Evolutionary conservation across 257 asterid genomes (phyloP), one percentile per base, ranked within the genome.

Genomic region (Rehmannia glutinosa): DNA sequence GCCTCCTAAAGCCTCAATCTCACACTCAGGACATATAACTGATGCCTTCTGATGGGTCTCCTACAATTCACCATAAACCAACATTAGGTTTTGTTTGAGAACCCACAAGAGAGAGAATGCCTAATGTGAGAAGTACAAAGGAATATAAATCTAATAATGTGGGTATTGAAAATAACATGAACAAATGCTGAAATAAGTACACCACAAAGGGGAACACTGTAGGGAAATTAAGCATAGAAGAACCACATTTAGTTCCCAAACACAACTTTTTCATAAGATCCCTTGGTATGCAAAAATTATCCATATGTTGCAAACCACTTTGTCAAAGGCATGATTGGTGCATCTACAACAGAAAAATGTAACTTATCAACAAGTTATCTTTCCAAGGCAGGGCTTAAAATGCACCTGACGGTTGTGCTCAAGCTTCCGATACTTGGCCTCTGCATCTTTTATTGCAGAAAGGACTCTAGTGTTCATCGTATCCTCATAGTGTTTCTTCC

Each of bases 21-120:
- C 99, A 74, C 84, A 78, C 79, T 88, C 92, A 8, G 91, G 83
- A 66, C 94, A 83, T 60, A 88, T 87, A 61, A 77, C 79, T 50
- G 99, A 90, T 2, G 96, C 96, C 76, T n/a, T 90, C 42, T 55
- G 66, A 83, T 70, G 86, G 60, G 45, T 80, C 65, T 88, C 99
- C 99, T 92, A 81, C 39, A 69, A 63, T 45, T n/a, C n/a, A n/a
- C n/a, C n/a, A n/a, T n/a, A n/a, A 70, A 61, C 57, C 64, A 69
- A 69, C 58, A 69, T 57, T 36, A 71, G 17, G 7, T 74, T 50
- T 10, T 21, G 51, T 73, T 59, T 35, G 64, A 23, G 64, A 75
- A 56, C 43, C 42, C 57, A 28, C 19, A 51, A 68, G 51, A 56
- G 9, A 68, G n/a, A 39, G 69, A 56, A 41, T 41, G 17, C 43